Evolutionary conservation across 2,329 filamentous ascomycete genomes (phyloP), one percentile per base, ranked within the genome.

Genomic region (Mycosphaerella arachidis): DNA sequence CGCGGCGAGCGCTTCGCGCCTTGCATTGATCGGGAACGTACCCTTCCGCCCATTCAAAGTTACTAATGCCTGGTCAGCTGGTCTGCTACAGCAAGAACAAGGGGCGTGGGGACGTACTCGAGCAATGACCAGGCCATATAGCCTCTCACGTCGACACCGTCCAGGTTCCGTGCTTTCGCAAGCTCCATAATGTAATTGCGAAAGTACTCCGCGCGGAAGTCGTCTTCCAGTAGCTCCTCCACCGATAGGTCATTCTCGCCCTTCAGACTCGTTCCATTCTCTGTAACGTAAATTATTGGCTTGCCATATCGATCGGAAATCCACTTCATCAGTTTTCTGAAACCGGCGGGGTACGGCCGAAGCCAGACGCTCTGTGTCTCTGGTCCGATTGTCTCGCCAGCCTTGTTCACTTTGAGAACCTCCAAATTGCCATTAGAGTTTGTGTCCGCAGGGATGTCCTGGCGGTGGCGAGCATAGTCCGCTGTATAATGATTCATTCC

Each of bases 321-420:
- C 89, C 89, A 92, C 66, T 82, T 83, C 66, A 92, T 81, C 58
- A 95, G 79, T 70, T 90, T 95, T 79, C 71, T 90, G 82, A 94
- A 95, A 1, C 90, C 90, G 40, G 82, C 77, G 0, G 91, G 83
- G 72, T 88, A 86, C 16, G 91, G 90, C 31, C 88, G 83, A 67
- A 96, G 80, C 91, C 91, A 96, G 64, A 86, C 81, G 10, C 85
- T 91, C 76, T 95, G 88, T 1, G 91, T 95, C 80, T 92, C 89
- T 1, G 87, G 85, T 1, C 92, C 91, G 68, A 95, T 91, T 72
- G 80, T 83, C 56, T 89, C 84, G 61, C 89, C 90, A 53, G 78
- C 76, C 76, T 92, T 90, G 79, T 86, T 87, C 72, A 60, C 56
- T 45, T 89, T 84, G 45, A 88, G 81, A 1, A 86, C 82, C 68